phyloP scores from a whole-genome alignment of 805 yeast species.

The Kregervanrija pseudodelftensis region DNA sequence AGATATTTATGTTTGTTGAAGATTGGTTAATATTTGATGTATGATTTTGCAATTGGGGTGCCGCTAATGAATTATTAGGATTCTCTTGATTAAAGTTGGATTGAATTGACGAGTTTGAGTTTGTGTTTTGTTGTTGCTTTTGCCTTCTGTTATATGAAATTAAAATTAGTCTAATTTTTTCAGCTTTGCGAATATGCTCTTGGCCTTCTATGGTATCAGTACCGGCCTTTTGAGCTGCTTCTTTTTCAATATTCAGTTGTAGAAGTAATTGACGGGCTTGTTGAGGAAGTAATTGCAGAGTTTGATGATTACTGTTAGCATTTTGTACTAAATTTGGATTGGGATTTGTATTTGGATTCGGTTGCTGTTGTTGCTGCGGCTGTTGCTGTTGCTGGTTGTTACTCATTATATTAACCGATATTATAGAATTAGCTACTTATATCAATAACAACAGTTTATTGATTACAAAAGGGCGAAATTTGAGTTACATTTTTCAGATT shows the following conservation, averaged over 20 bases:
- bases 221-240: conserved; percentile 58
- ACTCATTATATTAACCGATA: too few species aligned
- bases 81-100: not conserved
- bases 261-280: conserved; percentile 54
- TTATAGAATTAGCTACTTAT: too few species aligned
- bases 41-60: too few species aligned
- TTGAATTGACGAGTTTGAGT: conserved; percentile 2
- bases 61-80: too few species aligned
- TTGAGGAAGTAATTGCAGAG: conserved; percentile 32
- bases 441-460: too few species aligned
- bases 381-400: conserved; percentile 8
- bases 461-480: too few species aligned
- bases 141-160: conserved; percentile 33
- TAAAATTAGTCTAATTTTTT: conserved; percentile 53
- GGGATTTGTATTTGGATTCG: conserved; percentile 3
- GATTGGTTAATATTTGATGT: too few species aligned
- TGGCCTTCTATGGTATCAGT: conserved; percentile 53
- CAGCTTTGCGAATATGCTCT: conserved; percentile 56
- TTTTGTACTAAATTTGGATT: too few species aligned
- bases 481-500: too few species aligned
- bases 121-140: conserved; percentile 23
- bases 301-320: too few species aligned
- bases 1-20: too few species aligned
- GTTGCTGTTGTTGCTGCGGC: conserved; percentile 16
- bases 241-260: conserved; percentile 51